phyloP scores from a whole-genome alignment of 768 basidiomycete genomes.

The Leucocoprinus birnbaumii region DNA sequence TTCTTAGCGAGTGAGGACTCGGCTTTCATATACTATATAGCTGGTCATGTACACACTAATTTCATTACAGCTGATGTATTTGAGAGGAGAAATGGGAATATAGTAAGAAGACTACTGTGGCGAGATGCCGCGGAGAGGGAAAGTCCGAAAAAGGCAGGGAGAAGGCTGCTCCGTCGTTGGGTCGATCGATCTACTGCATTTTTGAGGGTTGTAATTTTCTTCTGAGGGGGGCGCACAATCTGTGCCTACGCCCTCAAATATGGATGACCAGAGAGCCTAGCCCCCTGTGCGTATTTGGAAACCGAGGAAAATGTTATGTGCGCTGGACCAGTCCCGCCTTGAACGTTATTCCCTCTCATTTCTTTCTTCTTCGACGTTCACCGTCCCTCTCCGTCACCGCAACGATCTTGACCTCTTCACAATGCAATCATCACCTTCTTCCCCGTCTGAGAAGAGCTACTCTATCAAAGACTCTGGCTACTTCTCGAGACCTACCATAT shows the following conservation, averaged over 20 bases:
- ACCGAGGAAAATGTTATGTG: conserved; percentile 10
- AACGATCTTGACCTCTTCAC: background rate
- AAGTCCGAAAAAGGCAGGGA: conserved; percentile 7
- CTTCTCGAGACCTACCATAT: conserved; percentile 18
- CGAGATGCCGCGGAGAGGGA: conserved; percentile 10
- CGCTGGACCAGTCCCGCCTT: conserved; percentile 1
- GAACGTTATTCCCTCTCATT: conserved; percentile 6
- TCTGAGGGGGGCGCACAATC: background rate
- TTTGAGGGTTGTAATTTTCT: conserved; percentile 9
- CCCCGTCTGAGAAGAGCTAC: background rate
- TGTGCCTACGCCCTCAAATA: conserved; percentile 6
- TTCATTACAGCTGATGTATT: conserved; percentile 10
- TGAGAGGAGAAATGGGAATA: conserved; percentile 6
- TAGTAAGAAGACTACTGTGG: conserved; percentile 7
- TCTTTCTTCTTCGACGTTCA: conserved; percentile 3
- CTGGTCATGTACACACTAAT: conserved; percentile 5
- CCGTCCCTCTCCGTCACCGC: background rate
- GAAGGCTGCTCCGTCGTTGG: conserved; percentile 3
- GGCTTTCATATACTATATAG: conserved; percentile 10
- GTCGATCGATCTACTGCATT: conserved; percentile 10
- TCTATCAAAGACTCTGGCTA: background rate
- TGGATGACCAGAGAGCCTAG: background rate
- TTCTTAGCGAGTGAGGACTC: conserved; percentile 10
- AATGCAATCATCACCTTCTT: conserved; percentile 1
- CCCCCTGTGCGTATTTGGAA: conserved; percentile 2